Evolutionary conservation across 2,329 filamentous ascomycete genomes (phyloP), one percentile per base, ranked within the genome.

Genomic region (Lithohypha guttulata): DNA sequence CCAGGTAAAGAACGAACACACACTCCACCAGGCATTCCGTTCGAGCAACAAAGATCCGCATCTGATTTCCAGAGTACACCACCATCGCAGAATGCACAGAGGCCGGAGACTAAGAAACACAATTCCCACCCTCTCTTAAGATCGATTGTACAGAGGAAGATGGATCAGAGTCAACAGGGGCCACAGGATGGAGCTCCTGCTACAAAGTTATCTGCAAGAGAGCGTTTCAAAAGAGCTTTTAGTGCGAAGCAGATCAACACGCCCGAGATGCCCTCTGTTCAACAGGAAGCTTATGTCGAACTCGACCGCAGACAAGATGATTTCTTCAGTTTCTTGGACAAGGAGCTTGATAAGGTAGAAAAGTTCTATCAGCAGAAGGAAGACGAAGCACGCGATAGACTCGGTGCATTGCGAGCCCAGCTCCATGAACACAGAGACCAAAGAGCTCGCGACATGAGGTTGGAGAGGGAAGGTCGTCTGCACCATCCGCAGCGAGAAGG

Each of bases 381-480:
- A 56, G 73, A 83, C 19, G 84, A 95, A 55, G 84, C 89, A 0
- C 81, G 77, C 0, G 65, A 79, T 39, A 75, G 87, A 2, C 64
- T 95, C 17, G 64, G 67, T 1, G 59, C 81, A 3, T 67, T 98
- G 32, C 75, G 83, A 28, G 77, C 86, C 36, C 91, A 98, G 57
- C 69, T 98, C 21, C 87, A 93, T 55, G 82, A 93, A 52, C 94
- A 96, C 85, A 75, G 86, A 30, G 85, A 93, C 56, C 75, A 81
- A 10, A 77, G 89, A 15, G 71, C 84, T 19, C 72, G 80, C 37
- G 85, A 95, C 55, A 56, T 77, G 7, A 67, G 85, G 42, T 60
- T 70, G 20, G 56, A 59, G n/a, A 63, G 65, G 46, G 44, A 62
- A 65, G 30, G 54, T 61, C 13, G 21, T 10, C 4, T 26, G 3